Evolutionary conservation across 495 filamentous ascomycete species (phyloP), one percentile per base, ranked within the genome.

Genomic region (Neurospora sp.): DNA sequence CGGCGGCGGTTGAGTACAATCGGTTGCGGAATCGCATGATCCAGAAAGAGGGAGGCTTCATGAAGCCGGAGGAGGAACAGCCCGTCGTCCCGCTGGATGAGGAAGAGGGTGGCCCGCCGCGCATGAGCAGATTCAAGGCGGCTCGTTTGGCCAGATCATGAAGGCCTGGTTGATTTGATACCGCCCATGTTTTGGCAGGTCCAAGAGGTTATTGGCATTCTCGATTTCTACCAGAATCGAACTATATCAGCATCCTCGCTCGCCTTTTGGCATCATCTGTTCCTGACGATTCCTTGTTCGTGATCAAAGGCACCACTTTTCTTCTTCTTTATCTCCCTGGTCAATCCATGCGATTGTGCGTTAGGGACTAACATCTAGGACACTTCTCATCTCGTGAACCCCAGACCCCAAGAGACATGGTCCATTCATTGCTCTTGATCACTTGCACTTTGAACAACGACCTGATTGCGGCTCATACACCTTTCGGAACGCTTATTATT

Each of bases 81-180:
- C 73, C 73, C 20, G 83, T 89, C 6, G 68, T 77, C 31, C 89
- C 90, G 3, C 81, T 93, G 10, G 90, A 93, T 73, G 90, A 90
- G 73, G 89, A 91, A 71, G 87, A 91, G 12, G 87, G 88, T 40
- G 87, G 88, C 59, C 81, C 84, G 38, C 91, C 87, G 79, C 91
- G 91, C 75, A 83, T 97, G 73, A 98, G 95, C 85, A 87, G 92
- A 73, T 99, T 98, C 82, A 96, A 90, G 81, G 93, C 94, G 71
- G 93, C 96, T 7, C 88, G 93, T 69, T 79, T 97, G 79, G 85
- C 84, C 69, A 86, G 81, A 74, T 75, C 75, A 9, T 78, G 71
- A 75, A 73, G 75, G 69, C 72, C 41, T 31, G 40, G 53, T 66
- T 66, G 53, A 37, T 7, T 44, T 71, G 68, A 46, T 72, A 40